Conservation (phyloP, 2,329 filamentous ascomycete species). For the Emericellopsis cladophorae region DNA sequence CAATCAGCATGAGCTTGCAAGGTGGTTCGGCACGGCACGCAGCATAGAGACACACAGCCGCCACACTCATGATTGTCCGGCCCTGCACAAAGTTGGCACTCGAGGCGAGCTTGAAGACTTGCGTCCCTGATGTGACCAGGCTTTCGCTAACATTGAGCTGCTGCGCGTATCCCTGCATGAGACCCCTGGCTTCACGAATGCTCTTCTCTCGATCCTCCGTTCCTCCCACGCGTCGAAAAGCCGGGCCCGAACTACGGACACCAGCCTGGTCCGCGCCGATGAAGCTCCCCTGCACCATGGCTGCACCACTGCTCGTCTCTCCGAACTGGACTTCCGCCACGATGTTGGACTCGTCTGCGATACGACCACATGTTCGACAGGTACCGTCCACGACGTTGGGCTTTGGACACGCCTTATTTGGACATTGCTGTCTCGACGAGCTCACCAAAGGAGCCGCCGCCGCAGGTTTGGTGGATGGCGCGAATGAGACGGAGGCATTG, state of each 20-base stretch:
- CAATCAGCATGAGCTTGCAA: slow-evolving; percentile 87
- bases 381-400: slow-evolving; percentile 52
- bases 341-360: slow-evolving; percentile 78
- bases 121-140: slow-evolving; percentile 51
- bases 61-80: slow-evolving; percentile 71
- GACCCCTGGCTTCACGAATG: slow-evolving; percentile 41
- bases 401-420: slow-evolving; percentile 47
- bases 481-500: slow-evolving; percentile 14
- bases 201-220: slow-evolving; percentile 46
- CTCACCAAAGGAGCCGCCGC: background rate
- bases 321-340: slow-evolving; percentile 87
- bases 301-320: slow-evolving; percentile 73
- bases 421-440: slow-evolving; percentile 32
- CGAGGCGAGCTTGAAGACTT: slow-evolving; percentile 66
- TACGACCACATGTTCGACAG: slow-evolving; percentile 74
- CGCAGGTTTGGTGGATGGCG: slow-evolving; percentile 4
- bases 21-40: slow-evolving; percentile 68
- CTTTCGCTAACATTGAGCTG: slow-evolving; percentile 48
- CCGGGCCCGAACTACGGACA: slow-evolving; percentile 53
- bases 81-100: slow-evolving; percentile 74
- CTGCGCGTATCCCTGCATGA: slow-evolving; percentile 50
- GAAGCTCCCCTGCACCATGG: slow-evolving; percentile 81
- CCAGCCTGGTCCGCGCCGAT: slow-evolving; percentile 78
- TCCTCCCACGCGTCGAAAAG: slow-evolving; percentile 46
- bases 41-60: slow-evolving; percentile 83